These are phyloP conservation scores for Prunus mume DNA, from an alignment of 306 rosid species.

Conservation along the genomic window DNA sequence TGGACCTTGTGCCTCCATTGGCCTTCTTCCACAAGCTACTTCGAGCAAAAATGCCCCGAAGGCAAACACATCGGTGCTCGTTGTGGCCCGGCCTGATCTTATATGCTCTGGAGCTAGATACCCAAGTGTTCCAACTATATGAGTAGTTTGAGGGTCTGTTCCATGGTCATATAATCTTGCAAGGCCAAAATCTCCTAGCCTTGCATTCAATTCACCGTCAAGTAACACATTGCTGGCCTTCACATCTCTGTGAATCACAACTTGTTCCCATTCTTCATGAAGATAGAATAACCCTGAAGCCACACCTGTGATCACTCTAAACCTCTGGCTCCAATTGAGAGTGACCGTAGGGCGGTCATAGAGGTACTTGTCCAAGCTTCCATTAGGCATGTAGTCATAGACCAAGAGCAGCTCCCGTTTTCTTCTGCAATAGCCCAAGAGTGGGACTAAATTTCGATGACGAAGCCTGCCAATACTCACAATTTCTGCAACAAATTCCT, in stretches of 20 bases:
- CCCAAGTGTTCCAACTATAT: neutral
- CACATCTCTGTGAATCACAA: neutral
- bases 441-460: constrained; percentile 16
- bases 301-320: neutral
- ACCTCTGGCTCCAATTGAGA: neutral
- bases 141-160: neutral
- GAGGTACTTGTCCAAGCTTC: neutral
- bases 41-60: constrained; percentile 1
- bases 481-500: neutral
- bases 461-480: neutral
- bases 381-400: neutral
- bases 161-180: constrained; percentile 1
- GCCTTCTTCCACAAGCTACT: constrained; percentile 8
- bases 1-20: neutral
- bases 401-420: neutral
- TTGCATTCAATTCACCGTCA: neutral
- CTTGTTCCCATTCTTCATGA: neutral
- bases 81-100: neutral
- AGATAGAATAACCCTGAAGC: neutral
- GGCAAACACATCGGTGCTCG: neutral
- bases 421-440: neutral
- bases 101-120: neutral
- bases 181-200: neutral
- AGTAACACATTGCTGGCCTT: neutral
- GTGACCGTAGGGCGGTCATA: neutral